Evolutionary conservation across 2,329 filamentous ascomycete species (phyloP).

Genomic region (Fusarium sterilihyphosum): DNA sequence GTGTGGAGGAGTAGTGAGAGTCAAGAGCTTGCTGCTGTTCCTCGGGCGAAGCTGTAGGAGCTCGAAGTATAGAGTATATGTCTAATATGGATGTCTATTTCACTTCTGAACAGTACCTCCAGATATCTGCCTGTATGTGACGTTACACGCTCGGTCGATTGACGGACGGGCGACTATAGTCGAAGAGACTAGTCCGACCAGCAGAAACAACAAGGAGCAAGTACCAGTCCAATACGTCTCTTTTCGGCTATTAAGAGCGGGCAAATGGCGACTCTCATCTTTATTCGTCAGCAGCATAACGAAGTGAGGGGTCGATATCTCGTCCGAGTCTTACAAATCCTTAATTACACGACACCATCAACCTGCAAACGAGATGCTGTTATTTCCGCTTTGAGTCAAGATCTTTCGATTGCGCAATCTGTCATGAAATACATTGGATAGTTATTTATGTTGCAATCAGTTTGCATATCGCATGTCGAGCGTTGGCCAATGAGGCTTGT

Average conservation of each 20-base stretch:
- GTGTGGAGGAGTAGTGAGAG: slow-evolving; percentile 29
- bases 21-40: slow-evolving; percentile 21
- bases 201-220: background rate
- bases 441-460: slow-evolving; percentile 19
- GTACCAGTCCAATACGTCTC: background rate
- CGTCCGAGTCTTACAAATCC: slow-evolving; percentile 5
- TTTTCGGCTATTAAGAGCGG: background rate
- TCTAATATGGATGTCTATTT: background rate
- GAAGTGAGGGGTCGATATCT: background rate
- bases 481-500: background rate
- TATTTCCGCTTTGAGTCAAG: background rate
- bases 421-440: background rate
- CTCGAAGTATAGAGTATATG: background rate
- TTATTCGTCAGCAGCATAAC: background rate
- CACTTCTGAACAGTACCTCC: fast-evolving
- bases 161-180: fast-evolving
- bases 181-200: too few relatives aligned
- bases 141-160: background rate
- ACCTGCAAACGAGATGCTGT: background rate
- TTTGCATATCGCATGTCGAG: slow-evolving; percentile 14
- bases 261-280: fast-evolving
- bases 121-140: fast-evolving
- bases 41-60: slow-evolving; percentile 20
- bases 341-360: slow-evolving; percentile 7
- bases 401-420: background rate